Conservation (phyloP, 1,284 basidiomycete species). For the Rhodotorula glutinis region DNA sequence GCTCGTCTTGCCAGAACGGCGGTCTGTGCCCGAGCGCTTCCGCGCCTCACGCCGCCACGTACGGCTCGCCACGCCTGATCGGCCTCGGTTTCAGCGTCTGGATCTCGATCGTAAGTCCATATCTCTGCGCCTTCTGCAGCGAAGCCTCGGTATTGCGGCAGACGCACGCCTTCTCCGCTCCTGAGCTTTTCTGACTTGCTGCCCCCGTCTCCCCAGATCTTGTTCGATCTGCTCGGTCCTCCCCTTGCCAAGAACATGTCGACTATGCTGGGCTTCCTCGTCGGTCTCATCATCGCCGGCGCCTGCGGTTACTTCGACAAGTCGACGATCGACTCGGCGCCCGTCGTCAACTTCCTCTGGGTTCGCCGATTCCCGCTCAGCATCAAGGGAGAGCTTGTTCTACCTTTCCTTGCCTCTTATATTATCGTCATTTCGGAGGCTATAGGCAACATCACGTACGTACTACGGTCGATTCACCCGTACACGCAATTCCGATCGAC, state of each 20-base stretch:
- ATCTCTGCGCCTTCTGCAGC: neutral
- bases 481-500: no score
- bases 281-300: constrained; percentile 20
- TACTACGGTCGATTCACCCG: no score
- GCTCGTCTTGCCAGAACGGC: constrained; percentile 16
- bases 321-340: neutral
- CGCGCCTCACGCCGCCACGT: neutral
- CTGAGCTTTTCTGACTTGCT: neutral
- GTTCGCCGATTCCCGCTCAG: constrained; percentile 43
- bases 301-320: constrained; percentile 17
- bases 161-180: neutral
- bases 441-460: constrained; percentile 41
- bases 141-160: no score
- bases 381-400: constrained; percentile 43
- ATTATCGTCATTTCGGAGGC: constrained; percentile 42
- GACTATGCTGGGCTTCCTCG: constrained; percentile 44
- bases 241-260: constrained; percentile 39
- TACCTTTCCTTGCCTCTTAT: constrained; percentile 45
- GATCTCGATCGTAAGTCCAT: constrained; percentile 40
- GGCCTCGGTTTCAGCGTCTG: constrained; percentile 44
- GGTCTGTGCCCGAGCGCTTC: constrained; percentile 4
- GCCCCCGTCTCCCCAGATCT: no score
- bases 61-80: constrained; percentile 11
- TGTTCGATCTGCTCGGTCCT: constrained; percentile 46
- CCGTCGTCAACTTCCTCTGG: constrained; percentile 44